These are phyloP conservation scores for Sphagnum magellanicum DNA, from an alignment of 228 moss, liverwort and hornwort species.

Conservation along the genomic window DNA sequence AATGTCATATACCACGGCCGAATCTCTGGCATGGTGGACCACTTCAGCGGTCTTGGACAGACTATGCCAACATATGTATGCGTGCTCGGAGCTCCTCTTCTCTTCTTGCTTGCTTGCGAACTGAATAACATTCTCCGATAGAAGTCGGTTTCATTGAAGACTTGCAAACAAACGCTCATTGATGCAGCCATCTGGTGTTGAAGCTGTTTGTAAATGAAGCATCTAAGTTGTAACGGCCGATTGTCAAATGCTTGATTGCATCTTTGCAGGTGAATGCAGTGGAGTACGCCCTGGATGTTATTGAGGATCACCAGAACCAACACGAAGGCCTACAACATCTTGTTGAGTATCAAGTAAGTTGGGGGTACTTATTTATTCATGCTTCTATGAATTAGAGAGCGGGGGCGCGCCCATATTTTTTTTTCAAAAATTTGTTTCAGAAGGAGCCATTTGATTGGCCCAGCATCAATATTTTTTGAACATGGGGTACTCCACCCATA, in stretches of 20 bases:
- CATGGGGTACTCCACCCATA: too few relatives aligned
- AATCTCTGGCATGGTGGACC: neutral
- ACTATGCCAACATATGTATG: too few relatives aligned
- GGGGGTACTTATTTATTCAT: too few relatives aligned
- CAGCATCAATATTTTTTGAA: too few relatives aligned
- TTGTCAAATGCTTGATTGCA: too few relatives aligned
- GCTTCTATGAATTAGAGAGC: too few relatives aligned
- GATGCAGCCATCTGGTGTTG: neutral
- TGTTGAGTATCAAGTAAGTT: slow-evolving; percentile 2
- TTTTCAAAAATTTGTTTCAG: too few relatives aligned
- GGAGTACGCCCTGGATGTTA: slow-evolving; percentile 41
- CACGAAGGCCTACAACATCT: slow-evolving; percentile 23
- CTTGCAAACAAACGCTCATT: neutral
- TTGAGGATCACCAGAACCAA: slow-evolving; percentile 18
- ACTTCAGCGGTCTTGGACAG: neutral
- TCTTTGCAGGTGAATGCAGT: slow-evolving; percentile 35
- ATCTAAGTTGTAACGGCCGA: too few relatives aligned
- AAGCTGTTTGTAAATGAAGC: too few relatives aligned
- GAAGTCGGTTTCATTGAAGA: neutral
- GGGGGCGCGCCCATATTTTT: too few relatives aligned
- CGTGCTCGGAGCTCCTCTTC: too few relatives aligned
- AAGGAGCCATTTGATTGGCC: too few relatives aligned
- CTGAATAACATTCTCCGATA: neutral
- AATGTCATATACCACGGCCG: slow-evolving; percentile 6
- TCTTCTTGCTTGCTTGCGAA: neutral